These are phyloP conservation scores for Talaromyces atroroseus DNA, from an alignment of 2,329 filamentous ascomycete species.

Conservation along the genomic window DNA sequence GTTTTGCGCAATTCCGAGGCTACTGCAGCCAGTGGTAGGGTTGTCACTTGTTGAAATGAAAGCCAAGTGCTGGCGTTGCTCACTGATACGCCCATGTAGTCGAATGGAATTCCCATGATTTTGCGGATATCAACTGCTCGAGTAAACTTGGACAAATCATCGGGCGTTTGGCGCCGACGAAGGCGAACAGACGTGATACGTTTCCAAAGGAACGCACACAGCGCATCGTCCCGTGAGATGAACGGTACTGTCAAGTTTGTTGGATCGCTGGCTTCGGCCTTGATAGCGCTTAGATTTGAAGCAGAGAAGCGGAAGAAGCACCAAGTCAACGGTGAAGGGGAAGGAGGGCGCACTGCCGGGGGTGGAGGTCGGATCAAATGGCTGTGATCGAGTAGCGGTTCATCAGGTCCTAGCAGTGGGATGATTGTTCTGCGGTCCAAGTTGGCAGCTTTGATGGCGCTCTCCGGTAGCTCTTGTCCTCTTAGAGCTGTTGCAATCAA, in stretches of 20 bases:
- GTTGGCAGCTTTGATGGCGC: slow-evolving; percentile 18
- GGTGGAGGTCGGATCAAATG: slow-evolving; percentile 22
- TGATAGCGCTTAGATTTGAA: slow-evolving; percentile 14
- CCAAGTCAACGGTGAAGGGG: slow-evolving; percentile 18
- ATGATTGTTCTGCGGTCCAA: slow-evolving; percentile 23
- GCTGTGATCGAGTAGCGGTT: slow-evolving; percentile 29
- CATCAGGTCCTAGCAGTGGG: slow-evolving; percentile 20
- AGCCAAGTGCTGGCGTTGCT: slow-evolving; percentile 5
- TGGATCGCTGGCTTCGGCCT: slow-evolving; percentile 17
- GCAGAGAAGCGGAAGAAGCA: slow-evolving; percentile 19
- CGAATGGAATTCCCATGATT: slow-evolving; percentile 1
- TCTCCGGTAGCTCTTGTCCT: slow-evolving; percentile 1
- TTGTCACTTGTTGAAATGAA: slow-evolving; percentile 3
- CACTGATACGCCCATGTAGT: slow-evolving; percentile 10
- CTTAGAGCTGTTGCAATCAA: slow-evolving; percentile 3
- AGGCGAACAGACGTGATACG: not conserved
- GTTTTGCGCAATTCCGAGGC: slow-evolving; percentile 8
- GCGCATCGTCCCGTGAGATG: slow-evolving; percentile 8
- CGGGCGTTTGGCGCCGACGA: not conserved
- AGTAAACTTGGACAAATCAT: slow-evolving; percentile 3
- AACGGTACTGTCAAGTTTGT: slow-evolving; percentile 14
- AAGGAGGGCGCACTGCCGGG: slow-evolving; percentile 19
- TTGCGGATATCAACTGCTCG: slow-evolving; percentile 7
- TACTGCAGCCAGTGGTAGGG: slow-evolving; percentile 1
- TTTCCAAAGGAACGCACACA: slow-evolving; percentile 10